Evolutionary conservation across 495 filamentous ascomycete species (phyloP), one percentile per base, ranked within the genome.

Genomic region (Chaetomium tenue): DNA sequence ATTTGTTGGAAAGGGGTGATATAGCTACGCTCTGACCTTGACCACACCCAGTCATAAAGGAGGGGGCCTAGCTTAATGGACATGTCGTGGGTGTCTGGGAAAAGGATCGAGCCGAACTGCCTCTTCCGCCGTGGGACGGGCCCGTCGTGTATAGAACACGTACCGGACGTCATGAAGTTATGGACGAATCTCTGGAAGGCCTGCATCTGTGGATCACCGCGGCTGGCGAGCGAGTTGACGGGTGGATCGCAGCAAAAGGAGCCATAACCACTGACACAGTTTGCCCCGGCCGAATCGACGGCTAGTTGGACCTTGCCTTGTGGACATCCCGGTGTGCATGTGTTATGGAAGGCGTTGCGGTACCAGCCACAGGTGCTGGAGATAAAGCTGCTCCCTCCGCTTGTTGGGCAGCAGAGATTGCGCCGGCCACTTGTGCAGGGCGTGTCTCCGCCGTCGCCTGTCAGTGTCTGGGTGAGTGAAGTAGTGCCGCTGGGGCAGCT

Each of bases 191-290:
- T 11, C n/a, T 40, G 1, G 33, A 57, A 57, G 33, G 3, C 18
- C 37, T 42, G 18, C 54, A 57, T 30, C 54, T 57, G 54, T 9
- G 54, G 54, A 15, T 42, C 37, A 18, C 20, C 25, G 33, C 54
- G 54, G 54, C 54, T 33, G 12, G 30, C 54, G 20, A 57, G 22
- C 5, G 26, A 13, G n/a, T 42, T 57, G 33, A 42, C 33, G 18
- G 54, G 54, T 1, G 33, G 54, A n/a, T 57, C 54, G 54, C 54
- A 57, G 54, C 54, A 57, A 33, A 57, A 57, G 54, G 54, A 57
- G 37, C 54, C 54, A 7, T 22, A 57, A 6, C 54, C 54, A 20
- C 54, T 30, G 18, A 23, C 54, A 20, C 54, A 57, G 54, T 23
- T 57, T 0, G 54, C 54, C 11, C 54, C 54, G 5, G 54, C 54